These are phyloP conservation scores for Osmanthus fragrans DNA, from an alignment of 257 asterid species.

Conservation along the genomic window DNA sequence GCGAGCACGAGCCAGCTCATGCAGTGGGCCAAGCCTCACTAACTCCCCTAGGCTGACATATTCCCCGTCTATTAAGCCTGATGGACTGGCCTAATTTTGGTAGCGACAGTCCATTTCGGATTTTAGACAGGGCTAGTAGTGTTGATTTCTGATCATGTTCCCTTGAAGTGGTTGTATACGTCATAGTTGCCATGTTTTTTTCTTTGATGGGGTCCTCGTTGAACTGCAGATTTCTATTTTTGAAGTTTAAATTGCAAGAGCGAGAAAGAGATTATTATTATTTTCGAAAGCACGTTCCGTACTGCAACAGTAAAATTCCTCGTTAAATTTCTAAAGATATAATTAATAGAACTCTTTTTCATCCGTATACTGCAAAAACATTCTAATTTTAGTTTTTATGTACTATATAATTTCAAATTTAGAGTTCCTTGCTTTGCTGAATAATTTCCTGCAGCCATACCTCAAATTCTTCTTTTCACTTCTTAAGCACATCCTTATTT, in stretches of 20 bases:
- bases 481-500: neutral
- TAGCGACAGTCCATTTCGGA: neutral
- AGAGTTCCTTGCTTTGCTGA: conserved; percentile 7
- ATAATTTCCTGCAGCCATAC: neutral
- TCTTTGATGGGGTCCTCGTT: neutral
- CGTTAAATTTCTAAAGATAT: too few relatives aligned
- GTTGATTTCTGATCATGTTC: neutral
- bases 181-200: neutral
- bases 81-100: neutral
- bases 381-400: neutral
- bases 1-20: too few relatives aligned
- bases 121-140: neutral
- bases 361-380: neutral
- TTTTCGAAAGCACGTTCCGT: neutral
- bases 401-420: neutral
- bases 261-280: neutral
- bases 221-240: neutral
- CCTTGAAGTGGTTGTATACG: neutral
- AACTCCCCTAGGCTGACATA: too few relatives aligned
- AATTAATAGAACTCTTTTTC: neutral
- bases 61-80: neutral
- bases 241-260: neutral
- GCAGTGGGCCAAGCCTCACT: too few relatives aligned
- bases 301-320: neutral
- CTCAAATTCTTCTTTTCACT: neutral